phyloP scores from a whole-genome alignment of 1,139 yeast species.

The Nakaseomyces nivariensis region DNA sequence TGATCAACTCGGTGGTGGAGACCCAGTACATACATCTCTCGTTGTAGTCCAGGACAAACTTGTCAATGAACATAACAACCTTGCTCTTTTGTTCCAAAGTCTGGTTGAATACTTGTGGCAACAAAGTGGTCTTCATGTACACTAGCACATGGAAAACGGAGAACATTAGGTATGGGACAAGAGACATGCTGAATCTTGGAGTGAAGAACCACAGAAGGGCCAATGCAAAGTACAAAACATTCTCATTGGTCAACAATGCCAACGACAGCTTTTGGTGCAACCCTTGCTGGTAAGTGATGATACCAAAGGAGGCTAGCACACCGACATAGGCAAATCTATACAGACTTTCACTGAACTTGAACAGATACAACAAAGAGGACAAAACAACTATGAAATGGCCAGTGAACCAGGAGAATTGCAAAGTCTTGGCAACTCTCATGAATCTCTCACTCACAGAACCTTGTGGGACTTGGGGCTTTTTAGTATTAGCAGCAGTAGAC shows the following conservation, averaged over 20 bases:
- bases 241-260: constrained; percentile 47
- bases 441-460: constrained; percentile 26
- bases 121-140: constrained; percentile 52
- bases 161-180: constrained; percentile 58
- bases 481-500: constrained; percentile 1
- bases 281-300: constrained; percentile 53
- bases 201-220: constrained; percentile 50
- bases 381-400: constrained; percentile 64
- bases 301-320: constrained; percentile 64
- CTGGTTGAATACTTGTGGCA: constrained; percentile 51
- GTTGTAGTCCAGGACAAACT: constrained; percentile 54
- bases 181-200: constrained; percentile 44
- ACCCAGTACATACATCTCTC: constrained; percentile 64
- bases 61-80: constrained; percentile 37
- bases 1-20: constrained; percentile 56
- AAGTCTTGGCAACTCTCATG: constrained; percentile 19
- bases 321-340: constrained; percentile 58
- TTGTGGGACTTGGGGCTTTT: constrained; percentile 1
- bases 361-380: constrained; percentile 43
- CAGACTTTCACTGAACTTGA: constrained; percentile 39
- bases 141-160: constrained; percentile 66
- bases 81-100: constrained; percentile 15
- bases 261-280: constrained; percentile 18
- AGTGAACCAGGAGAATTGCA: constrained; percentile 32
- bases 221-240: constrained; percentile 52